Evolutionary conservation across 139 green algal genomes (phyloP), one percentile per base, ranked within the genome.

Genomic region (Microglena sp.): DNA sequence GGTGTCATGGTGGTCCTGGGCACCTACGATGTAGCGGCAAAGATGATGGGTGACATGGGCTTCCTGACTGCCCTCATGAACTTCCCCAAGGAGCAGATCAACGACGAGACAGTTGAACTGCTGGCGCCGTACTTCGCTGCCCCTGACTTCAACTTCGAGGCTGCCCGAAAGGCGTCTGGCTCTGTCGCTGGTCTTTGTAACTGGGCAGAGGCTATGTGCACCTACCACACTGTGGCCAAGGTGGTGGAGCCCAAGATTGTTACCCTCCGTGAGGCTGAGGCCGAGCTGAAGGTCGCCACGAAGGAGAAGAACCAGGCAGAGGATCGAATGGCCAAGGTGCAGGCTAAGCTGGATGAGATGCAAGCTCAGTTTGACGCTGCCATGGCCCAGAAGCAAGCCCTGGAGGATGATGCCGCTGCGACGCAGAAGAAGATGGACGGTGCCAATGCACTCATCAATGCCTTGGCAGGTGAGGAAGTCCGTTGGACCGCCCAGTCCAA

Each of bases 81-180:
- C 71, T 97, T 97, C 71, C 78, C 92, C 58, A 97, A 97, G 84
- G 87, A 95, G 74, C 74, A 89, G 64, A 96, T 96, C 68, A 95
- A 88, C 64, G 90, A 96, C 56, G 89, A 96, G 76, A 95, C 87
- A 0, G 80, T 90, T 29, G 88, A 95, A 77, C 77, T 84, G 61
- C 74, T 84, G 40, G n/a, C n/a, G 76, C 92, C 92, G 33, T 97
- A 97, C 85, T 95, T 96, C 64, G 54, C 45, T 0, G 78, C 84
- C 3, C 81, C 82, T 21, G 91, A 97, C 78, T 97, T 96, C 84
- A 96, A 90, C 76, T 96, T 84, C 66, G 86, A 95, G 2, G 63
- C 71, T 21, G 91, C 91, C 26, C 88, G 91, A 69, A 96, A 97
- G 78, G 85, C 87, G 0, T 86, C 75, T 2, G 74, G 85, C 53